phyloP scores from a whole-genome alignment of 2,329 filamentous ascomycete genomes.

The Trichoderma sp. region DNA sequence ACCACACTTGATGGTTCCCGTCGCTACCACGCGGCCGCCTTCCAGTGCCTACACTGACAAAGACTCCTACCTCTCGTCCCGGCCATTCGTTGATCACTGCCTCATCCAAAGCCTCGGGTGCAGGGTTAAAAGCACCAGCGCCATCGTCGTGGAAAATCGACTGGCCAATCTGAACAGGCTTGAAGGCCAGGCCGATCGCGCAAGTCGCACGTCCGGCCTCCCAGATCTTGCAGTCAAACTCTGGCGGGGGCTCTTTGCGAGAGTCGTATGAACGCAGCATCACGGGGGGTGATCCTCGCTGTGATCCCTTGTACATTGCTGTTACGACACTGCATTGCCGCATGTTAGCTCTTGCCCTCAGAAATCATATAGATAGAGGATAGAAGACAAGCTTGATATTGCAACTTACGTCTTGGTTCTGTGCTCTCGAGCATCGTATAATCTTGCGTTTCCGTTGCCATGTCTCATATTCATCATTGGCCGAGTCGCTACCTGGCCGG shows the following conservation, averaged over 20 bases:
- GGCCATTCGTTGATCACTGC: conserved; percentile 94
- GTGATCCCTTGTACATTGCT: conserved; percentile 84
- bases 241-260: conserved; percentile 83
- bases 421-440: conserved; percentile 87
- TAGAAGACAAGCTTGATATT: background rate
- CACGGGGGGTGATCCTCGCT: conserved; percentile 67
- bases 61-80: conserved; percentile 86
- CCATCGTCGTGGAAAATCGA: conserved; percentile 94
- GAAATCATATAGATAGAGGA: background rate
- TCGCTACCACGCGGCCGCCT: conserved; percentile 71
- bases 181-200: conserved; percentile 90
- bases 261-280: conserved; percentile 94
- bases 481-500: conserved; percentile 55
- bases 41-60: conserved; percentile 92
- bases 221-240: conserved; percentile 96
- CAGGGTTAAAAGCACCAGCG: conserved; percentile 86
- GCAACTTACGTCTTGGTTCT: conserved; percentile 82
- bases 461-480: conserved; percentile 61
- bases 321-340: conserved; percentile 73
- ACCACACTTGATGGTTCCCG: conserved; percentile 79
- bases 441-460: conserved; percentile 80
- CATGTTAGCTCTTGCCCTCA: conserved; percentile 27
- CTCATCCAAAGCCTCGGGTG: conserved; percentile 84
- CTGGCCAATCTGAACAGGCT: conserved; percentile 91
- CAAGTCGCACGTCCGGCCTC: conserved; percentile 94